Conservation (phyloP, 306 rosid species). For the Mucuna pruriens region DNA sequence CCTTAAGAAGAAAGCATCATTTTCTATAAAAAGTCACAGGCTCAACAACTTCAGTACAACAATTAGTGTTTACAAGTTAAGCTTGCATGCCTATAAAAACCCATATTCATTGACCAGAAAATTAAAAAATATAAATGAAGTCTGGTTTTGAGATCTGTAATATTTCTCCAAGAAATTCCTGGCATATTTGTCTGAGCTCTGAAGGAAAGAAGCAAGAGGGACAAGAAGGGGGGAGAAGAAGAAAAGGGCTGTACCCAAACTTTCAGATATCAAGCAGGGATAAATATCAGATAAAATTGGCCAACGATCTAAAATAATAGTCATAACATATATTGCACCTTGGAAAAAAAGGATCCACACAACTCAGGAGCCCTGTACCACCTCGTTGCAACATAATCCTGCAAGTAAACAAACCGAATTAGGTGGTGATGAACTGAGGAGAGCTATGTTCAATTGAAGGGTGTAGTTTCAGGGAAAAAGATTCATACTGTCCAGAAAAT, state of each 20-base stretch:
- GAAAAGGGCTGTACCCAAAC: background rate
- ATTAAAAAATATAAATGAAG: background rate
- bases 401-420: conserved; percentile 40
- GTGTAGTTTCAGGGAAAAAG: conserved; percentile 27
- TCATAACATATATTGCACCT: conserved; percentile 57
- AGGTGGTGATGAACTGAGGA: conserved; percentile 25
- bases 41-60: background rate
- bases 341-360: conserved; percentile 98
- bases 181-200: conserved; percentile 11
- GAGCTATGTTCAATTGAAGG: conserved; percentile 5
- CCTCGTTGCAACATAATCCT: conserved; percentile 99
- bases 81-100: background rate
- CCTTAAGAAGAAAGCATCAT: background rate
- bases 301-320: conserved; percentile 33
- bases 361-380: conserved; percentile 99
- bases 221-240: background rate
- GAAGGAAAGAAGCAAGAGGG: conserved; percentile 16
- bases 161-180: background rate
- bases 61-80: background rate
- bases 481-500: conserved; percentile 96
- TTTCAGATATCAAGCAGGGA: background rate
- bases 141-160: background rate
- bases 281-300: conserved; percentile 3
- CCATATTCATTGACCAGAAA: background rate
- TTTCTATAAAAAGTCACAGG: background rate